These are phyloP conservation scores for Aspergillus clavatus DNA, from an alignment of 2,329 filamentous ascomycete genomes.

Conservation along the genomic window DNA sequence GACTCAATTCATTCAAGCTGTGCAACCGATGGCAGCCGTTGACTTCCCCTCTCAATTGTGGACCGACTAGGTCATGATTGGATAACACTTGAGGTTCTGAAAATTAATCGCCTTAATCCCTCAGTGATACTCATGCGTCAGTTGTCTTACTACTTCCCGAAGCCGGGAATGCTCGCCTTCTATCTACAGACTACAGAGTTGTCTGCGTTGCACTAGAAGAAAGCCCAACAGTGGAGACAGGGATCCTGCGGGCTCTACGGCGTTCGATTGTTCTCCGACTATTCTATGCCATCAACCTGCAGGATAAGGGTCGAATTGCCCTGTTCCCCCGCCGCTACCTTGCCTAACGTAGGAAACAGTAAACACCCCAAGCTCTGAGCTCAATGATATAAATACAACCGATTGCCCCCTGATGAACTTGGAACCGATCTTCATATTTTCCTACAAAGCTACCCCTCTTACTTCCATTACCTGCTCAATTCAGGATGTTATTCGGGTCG, in stretches of 20 bases:
- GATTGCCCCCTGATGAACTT: neutral
- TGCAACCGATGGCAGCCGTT: neutral
- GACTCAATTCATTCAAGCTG: neutral
- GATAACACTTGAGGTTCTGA: neutral
- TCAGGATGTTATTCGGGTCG: slow-evolving; percentile 24
- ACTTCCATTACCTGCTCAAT: neutral
- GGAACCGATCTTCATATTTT: slow-evolving; percentile 8
- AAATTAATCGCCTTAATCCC: neutral
- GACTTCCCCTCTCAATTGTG: neutral
- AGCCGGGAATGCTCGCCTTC: neutral
- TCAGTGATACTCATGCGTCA: neutral
- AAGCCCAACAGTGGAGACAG: neutral
- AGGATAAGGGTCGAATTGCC: neutral
- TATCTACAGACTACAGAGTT: no score
- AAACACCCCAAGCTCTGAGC: no score
- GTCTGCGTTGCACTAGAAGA: neutral
- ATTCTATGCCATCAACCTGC: neutral
- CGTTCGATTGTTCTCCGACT: neutral
- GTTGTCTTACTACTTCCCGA: neutral
- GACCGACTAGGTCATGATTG: neutral
- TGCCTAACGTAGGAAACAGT: neutral
- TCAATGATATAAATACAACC: neutral
- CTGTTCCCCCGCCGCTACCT: neutral
- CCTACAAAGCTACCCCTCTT: neutral
- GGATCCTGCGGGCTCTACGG: neutral